Evolutionary conservation across 192 early-diverging fungal genomes (phyloP), one percentile per base, ranked within the genome.

Genomic region (Dimargaris verticillata): DNA sequence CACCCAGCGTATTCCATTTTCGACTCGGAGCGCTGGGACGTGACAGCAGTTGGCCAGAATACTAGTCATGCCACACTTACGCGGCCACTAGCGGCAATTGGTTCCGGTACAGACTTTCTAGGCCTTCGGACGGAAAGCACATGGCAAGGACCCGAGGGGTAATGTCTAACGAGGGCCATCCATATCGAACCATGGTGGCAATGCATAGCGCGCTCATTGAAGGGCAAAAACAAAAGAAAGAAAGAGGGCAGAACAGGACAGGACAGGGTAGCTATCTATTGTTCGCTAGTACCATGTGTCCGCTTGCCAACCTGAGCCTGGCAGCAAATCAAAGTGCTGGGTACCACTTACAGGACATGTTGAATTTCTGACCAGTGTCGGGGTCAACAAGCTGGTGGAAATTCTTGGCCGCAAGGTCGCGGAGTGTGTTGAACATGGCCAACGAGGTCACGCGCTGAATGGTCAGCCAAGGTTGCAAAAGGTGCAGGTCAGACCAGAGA

Each of bases 51-150:
- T n/a, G n/a, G n/a, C n/a, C n/a, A n/a, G n/a, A n/a, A n/a, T 38
- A 38, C 33, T 38, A 7, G 33, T 38, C 33, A 7, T 11, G 26
- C 7, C 18, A 11, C 24, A 38, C 24, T 68, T 72, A 78, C 79
- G 60, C 72, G 60, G 75, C 74, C n/a, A 83, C 79, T n/a, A 81
- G 66, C 24, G 53, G 57, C 60, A 73, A 66, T 3, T 72, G 48
- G 60, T 83, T 83, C 13, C 81, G 74, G 47, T 77, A 83, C 18
- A 83, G 61, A 0, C 74, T 62, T 49, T 80, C 79, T 11, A 80
- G 11, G 2, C 72, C 69, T 24, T 70, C 66, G n/a, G 78, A 70
- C 24, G 81, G 81, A 44, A 68, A 83, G 0, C 72, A 68, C 73
- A 78, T 83, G 44, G 81, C 81, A 33, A 83, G 78, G 11, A 83